Evolutionary conservation across 2,329 filamentous ascomycete genomes (phyloP), one percentile per base, ranked within the genome.

Genomic region (Boeremia lycopersici): DNA sequence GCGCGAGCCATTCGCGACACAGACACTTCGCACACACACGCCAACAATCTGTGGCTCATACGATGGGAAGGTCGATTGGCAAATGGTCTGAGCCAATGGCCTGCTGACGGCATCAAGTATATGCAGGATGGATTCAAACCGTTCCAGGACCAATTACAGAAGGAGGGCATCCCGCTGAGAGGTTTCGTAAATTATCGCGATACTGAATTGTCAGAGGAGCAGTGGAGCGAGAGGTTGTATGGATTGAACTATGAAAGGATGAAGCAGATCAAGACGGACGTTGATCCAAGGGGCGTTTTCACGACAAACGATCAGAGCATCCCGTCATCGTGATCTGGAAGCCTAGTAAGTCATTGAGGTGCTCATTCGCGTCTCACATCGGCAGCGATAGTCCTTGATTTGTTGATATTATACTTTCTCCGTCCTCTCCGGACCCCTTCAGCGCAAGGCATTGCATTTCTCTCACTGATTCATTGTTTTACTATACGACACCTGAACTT

Each of bases 141-240:
- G 0, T 64, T 65, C 26, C 36, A 59, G 47, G 47, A 62, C 34
- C 51, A 57, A 29, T 25, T 65, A 40, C 42, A 30, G 44, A 48
- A 46, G 25, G 55, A 55, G n/a, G 45, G 39, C 10, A 38, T 42
- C 6, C 48, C 50, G n/a, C 40, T 63, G 28, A 43, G 56, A 5
- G 56, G 58, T 3, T 63, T 59, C 26, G 56, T 56, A 12, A 66
- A 64, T 36, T 66, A 64, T 29, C 36, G 58, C 36, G 60, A 66
- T 28, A 60, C 60, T 0, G 62, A 61, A 28, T 48, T 63, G 15
- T 47, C 48, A 1, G 25, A 55, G 33, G 31, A 49, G 10, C 53
- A 64, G 39, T 66, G 61, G 61, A 63, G 61, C 19, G 48, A 51
- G 33, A 57, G 61, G 19, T 31, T 64, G 40, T 64, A 61, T 25